Conservation (phyloP, 2,329 filamentous ascomycete genomes). For the Sodiomyces alkalinus region DNA sequence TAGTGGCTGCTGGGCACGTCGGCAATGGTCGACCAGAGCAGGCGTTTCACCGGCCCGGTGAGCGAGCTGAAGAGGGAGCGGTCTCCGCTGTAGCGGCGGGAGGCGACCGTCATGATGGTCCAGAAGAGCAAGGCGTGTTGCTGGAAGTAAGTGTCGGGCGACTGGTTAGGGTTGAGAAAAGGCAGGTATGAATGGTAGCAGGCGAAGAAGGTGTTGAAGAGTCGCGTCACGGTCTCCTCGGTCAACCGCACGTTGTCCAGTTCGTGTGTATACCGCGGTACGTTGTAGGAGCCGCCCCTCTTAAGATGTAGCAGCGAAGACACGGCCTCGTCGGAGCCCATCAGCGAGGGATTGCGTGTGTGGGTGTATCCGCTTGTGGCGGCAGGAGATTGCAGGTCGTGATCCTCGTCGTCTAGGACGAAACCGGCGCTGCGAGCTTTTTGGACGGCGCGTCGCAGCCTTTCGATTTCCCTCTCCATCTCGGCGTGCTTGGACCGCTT, state of each 20-base stretch:
- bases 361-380: conserved; percentile 42
- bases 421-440: conserved; percentile 45
- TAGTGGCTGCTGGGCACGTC: conserved; percentile 67
- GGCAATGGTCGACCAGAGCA: conserved; percentile 64
- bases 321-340: conserved; percentile 55
- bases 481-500: conserved; percentile 74
- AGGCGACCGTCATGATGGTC: conserved; percentile 63
- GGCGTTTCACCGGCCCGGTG: conserved; percentile 50
- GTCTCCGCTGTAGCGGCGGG: conserved; percentile 52
- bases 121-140: conserved; percentile 76
- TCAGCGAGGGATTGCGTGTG: conserved; percentile 45
- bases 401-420: conserved; percentile 35
- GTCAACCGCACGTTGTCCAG: conserved; percentile 49
- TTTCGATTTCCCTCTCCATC: conserved; percentile 73
- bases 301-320: conserved; percentile 52
- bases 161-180: conserved; percentile 51
- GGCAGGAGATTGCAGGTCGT: conserved; percentile 44
- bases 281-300: conserved; percentile 45
- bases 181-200: conserved; percentile 67
- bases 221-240: conserved; percentile 43
- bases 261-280: conserved; percentile 43
- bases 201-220: conserved; percentile 62
- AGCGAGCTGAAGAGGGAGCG: conserved; percentile 51
- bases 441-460: conserved; percentile 44
- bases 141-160: conserved; percentile 59